Percentiles rank a stretch among this genome's conserved stretches.
Evolutionary conservation across 129 eudicot genomes (phyloP).

Genomic region (Calendula officinalis): DNA sequence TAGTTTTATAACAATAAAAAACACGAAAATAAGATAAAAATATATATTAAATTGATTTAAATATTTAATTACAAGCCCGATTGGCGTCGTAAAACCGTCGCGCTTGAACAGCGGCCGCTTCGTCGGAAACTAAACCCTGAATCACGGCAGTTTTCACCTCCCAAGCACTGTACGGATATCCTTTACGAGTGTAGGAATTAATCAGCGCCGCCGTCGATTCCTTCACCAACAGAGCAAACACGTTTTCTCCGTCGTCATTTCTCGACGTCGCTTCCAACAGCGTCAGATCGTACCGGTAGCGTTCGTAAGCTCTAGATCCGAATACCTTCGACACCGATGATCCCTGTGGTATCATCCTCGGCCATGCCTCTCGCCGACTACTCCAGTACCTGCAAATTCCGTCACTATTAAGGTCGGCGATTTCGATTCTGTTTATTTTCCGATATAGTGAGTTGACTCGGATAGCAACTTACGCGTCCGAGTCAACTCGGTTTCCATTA

Average conservation of each 20-base stretch:
- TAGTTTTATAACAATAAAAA: too few species aligned
- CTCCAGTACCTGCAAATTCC: constrained; percentile 68
- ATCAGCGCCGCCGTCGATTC: constrained; percentile 86
- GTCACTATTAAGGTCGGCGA: neutral
- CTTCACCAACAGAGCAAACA: constrained; percentile 55
- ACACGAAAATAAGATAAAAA: neutral
- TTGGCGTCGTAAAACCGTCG: constrained; percentile 65
- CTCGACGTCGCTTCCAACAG: constrained; percentile 67
- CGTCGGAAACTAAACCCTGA: constrained; percentile 58
- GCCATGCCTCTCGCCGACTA: constrained; percentile 79
- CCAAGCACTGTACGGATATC: constrained; percentile 77
- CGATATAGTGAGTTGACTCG: constrained; percentile 26
- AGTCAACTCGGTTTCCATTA: constrained; percentile 1
- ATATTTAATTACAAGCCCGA: constrained; percentile 47
- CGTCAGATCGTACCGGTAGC: constrained; percentile 73
- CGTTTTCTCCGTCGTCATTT: constrained; percentile 66
- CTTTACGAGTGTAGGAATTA: constrained; percentile 69
- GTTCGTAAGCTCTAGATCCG: constrained; percentile 77
- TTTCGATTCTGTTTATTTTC: neutral
- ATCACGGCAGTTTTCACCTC: constrained; percentile 76
- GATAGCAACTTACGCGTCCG: neutral
- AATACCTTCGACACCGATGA: constrained; percentile 78
- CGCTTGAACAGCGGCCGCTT: constrained; percentile 60
- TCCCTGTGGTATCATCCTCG: constrained; percentile 74
- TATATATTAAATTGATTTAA: neutral